Conservation (phyloP, 495 filamentous ascomycete genomes). For the Gamarada debralockiae region DNA sequence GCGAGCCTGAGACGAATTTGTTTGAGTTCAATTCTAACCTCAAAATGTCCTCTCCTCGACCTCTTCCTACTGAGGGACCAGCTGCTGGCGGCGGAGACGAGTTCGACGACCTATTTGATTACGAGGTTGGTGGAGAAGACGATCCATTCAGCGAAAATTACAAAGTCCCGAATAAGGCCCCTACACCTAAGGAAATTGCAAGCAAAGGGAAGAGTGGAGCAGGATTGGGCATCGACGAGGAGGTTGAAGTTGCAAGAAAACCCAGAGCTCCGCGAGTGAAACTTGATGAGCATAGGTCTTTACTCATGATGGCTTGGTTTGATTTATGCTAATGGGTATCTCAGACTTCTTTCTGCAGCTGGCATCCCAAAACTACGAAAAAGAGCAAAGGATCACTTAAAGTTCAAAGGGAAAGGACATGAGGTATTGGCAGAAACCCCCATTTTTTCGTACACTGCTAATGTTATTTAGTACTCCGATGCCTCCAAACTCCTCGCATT, state of each 20-base stretch:
- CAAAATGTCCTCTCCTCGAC: conserved; percentile 16
- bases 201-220: conserved; percentile 15
- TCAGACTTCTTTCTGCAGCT: conserved; percentile 64
- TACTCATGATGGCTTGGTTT: not conserved
- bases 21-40: not conserved
- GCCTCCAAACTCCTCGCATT: conserved; percentile 75
- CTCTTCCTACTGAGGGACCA: conserved; percentile 17
- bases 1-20: not conserved
- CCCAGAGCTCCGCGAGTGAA: conserved; percentile 69
- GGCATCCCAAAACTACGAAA: conserved; percentile 81
- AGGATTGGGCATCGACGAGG: conserved; percentile 75
- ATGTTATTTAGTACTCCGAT: conserved; percentile 87
- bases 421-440: conserved; percentile 55
- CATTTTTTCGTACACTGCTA: conserved; percentile 2
- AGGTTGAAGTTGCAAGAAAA: conserved; percentile 75
- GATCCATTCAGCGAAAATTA: conserved; percentile 28
- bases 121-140: conserved; percentile 56
- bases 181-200: conserved; percentile 11
- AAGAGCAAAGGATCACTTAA: conserved; percentile 65
- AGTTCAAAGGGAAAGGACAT: conserved; percentile 88
- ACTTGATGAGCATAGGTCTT: conserved; percentile 75
- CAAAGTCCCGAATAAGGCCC: conserved; percentile 22
- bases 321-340: not conserved
- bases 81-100: conserved; percentile 19
- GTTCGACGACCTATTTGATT: conserved; percentile 53